A percentile compares a stretch with the other conserved stretches of the same genome.
phyloP scores from a whole-genome alignment of 768 basidiomycete genomes.

The Mycena vitilis region DNA sequence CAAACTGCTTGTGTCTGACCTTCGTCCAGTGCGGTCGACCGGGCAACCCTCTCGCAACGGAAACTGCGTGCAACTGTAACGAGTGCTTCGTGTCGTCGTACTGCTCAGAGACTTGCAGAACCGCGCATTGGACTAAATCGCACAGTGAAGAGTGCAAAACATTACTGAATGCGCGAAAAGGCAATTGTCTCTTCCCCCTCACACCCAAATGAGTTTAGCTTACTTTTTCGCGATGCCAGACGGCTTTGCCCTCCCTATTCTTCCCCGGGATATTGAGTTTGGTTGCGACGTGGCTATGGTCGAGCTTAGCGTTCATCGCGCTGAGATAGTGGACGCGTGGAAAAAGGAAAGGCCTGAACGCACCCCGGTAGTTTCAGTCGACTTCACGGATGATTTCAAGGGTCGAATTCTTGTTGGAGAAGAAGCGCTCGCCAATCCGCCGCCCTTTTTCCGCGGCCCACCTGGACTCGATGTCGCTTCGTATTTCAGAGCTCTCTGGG shows the following conservation, averaged over 20 bases:
- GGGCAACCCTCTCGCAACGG: not conserved
- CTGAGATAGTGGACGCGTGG: constrained; percentile 12
- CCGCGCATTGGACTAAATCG: not conserved
- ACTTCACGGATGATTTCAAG: not conserved
- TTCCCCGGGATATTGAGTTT: not conserved
- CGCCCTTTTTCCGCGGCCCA: not conserved
- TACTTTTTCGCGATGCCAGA: not conserved
- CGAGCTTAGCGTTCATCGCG: not conserved
- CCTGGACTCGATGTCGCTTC: not conserved
- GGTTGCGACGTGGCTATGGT: not conserved
- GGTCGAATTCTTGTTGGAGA: constrained; percentile 5
- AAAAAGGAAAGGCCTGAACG: not conserved
- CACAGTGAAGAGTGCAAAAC: not conserved
- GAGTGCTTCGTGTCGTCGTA: constrained; percentile 4
- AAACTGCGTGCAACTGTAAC: not conserved
- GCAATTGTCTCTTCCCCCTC: not conserved
- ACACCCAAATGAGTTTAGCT: not conserved
- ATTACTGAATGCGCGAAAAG: not conserved
- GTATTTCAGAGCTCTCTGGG: not conserved
- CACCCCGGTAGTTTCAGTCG: constrained; percentile 4
- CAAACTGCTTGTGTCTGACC: not conserved
- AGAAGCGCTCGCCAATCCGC: not conserved
- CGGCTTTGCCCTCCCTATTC: not conserved
- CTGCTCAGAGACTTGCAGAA: constrained; percentile 12
- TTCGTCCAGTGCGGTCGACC: not conserved